Evolutionary conservation across 1,139 yeast species (phyloP).

Genomic region (Sugiyamaella castrensis): DNA sequence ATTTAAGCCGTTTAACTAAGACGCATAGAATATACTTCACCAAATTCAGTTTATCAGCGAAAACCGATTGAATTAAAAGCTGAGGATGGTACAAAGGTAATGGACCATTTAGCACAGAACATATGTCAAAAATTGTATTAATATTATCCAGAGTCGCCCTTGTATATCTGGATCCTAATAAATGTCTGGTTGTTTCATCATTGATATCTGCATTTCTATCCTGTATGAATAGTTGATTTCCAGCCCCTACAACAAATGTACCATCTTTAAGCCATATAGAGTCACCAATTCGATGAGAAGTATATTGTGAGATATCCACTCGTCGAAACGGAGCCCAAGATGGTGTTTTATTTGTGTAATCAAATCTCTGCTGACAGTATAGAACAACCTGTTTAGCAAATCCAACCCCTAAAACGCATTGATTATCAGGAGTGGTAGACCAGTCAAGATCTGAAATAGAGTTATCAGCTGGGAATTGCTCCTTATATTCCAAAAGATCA

Average conservation of each 20-base stretch:
- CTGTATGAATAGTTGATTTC: conserved; percentile 82
- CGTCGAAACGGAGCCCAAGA: conserved; percentile 73
- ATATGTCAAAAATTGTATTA: conserved; percentile 59
- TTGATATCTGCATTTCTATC: conserved; percentile 64
- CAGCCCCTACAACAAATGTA: conserved; percentile 76
- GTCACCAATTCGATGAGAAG: conserved; percentile 83
- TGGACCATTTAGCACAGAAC: conserved; percentile 80
- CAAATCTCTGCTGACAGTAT: conserved; percentile 81
- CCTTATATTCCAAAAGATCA: conserved; percentile 63
- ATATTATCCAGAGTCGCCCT: conserved; percentile 31
- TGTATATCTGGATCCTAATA: conserved; percentile 33
- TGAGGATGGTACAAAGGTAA: conserved; percentile 92
- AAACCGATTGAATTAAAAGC: conserved; percentile 71
- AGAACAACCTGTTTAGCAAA: conserved; percentile 59
- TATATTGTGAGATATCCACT: conserved; percentile 65
- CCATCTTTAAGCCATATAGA: conserved; percentile 83
- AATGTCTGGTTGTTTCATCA: conserved; percentile 47
- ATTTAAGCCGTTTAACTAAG: conserved; percentile 51
- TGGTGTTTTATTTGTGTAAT: conserved; percentile 77
- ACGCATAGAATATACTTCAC: conserved; percentile 58
- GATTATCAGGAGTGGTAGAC: conserved; percentile 65
- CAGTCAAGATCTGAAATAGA: conserved; percentile 66
- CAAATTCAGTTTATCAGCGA: conserved; percentile 55
- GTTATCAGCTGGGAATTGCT: conserved; percentile 38
- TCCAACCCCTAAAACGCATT: conserved; percentile 78